Base-by-base conservation (phyloP, 1,284 basidiomycete genomes). In the Stygiomarasmius scandens region DNA sequence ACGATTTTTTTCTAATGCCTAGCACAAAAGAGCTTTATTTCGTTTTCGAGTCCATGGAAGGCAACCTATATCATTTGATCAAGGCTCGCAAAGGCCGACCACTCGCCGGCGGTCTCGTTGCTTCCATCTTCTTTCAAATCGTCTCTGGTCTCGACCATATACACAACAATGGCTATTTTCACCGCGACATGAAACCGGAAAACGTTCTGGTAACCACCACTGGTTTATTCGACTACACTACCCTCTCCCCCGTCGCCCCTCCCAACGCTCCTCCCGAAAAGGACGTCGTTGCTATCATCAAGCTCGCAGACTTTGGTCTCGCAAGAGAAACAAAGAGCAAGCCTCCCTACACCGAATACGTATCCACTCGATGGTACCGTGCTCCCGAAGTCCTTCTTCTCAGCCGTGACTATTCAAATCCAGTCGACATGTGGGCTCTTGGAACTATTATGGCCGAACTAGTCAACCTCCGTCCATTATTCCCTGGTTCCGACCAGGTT, bases 131-230 rank as follows among this genome's bases (percentile, higher is more conserved):
- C 72, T 86, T 87, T 58, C 97, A 99, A 75, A 93, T 96, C 66
- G 86, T 95, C 38, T 78, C 85, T 11, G 97, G 97, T 32, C 83
- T 99, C 36, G 81, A 95, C 68, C 97, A 99, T 72, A 95, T 99
- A 62, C 97, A 99, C 74, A 71, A 80, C 16, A 81, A 90, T 49
- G 96, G 96, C 57, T 99, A 97, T 75, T 99, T 99, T 72, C 97
- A 99, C 72, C 93, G 97, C 55, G 97, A 99, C 74, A 96, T 99
- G 94, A 99, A 99, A 75, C 97, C 97, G 25, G 97, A 99, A 72
- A 99, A 99, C 68, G 87, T 99, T n/a, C 86, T 99, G 55, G 96
- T 99, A 67, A 99, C 97, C n/a, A 99, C 97, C 2, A 98, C 95
- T 10, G 97, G 97, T 23, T 83, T 98, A 51, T 90, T 91, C 64